Evolutionary conservation across 2,329 filamentous ascomycete genomes (phyloP).

Genomic region (Tetracladium maxilliforme): DNA sequence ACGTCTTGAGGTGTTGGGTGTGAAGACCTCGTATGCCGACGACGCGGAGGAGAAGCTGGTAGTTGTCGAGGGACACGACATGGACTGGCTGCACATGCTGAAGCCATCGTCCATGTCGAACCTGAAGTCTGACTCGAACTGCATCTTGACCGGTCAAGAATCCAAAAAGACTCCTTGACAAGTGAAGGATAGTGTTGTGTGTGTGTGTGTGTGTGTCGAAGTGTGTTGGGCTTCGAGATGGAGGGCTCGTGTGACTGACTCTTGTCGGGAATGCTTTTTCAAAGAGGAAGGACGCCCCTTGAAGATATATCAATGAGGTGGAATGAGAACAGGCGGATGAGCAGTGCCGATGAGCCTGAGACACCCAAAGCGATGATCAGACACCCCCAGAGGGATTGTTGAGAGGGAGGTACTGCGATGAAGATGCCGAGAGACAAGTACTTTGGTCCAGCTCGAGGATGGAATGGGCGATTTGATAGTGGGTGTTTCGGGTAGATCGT

Average conservation of each 20-base stretch:
- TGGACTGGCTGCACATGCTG: slow-evolving; percentile 19
- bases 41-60: slow-evolving; percentile 24
- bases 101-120: slow-evolving; percentile 25
- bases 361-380: slow-evolving; percentile 1
- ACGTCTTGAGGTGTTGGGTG: slow-evolving; percentile 26
- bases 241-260: too few species aligned
- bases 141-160: slow-evolving; percentile 12
- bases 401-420: slow-evolving; percentile 1
- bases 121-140: slow-evolving; percentile 21
- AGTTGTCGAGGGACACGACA: slow-evolving; percentile 18
- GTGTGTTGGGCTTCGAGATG: too few species aligned
- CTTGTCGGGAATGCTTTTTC: too few species aligned
- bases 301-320: too few species aligned
- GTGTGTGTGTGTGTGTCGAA: too few species aligned
- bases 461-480: slow-evolving; percentile 1
- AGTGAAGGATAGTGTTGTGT: too few species aligned
- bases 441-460: slow-evolving; percentile 1
- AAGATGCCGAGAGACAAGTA: slow-evolving; percentile 1
- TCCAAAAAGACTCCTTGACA: too few species aligned
- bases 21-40: slow-evolving; percentile 26
- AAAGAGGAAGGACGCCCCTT: too few species aligned
- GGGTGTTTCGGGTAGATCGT: slow-evolving; percentile 1
- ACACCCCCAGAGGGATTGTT: slow-evolving; percentile 2
- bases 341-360: slow-evolving; percentile 1
- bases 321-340: slow-evolving; percentile 3